Evolutionary conservation across 23 red algal species (phyloP).

Genomic region (Chondrus crispus): DNA sequence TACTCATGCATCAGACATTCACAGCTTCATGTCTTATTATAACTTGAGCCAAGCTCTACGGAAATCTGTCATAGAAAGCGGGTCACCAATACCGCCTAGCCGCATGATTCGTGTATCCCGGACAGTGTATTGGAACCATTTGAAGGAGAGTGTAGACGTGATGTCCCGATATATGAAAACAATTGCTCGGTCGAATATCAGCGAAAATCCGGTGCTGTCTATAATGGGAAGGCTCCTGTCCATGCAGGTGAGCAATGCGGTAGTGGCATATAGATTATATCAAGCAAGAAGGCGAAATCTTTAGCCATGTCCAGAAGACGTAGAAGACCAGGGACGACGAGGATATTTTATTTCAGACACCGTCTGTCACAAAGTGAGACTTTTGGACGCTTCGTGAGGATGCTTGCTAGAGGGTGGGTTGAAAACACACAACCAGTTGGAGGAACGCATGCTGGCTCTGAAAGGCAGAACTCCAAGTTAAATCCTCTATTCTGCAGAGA

Average conservation of each 20-base stretch:
- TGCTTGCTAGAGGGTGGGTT: background rate
- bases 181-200: background rate
- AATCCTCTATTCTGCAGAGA: background rate
- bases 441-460: background rate
- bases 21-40: slow-evolving; percentile 10
- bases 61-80: background rate
- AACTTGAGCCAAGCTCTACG: background rate
- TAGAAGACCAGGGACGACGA: too few species aligned
- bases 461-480: background rate
- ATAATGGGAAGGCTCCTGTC: background rate
- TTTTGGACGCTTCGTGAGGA: background rate
- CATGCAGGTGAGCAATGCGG: background rate
- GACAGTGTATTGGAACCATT: slow-evolving; percentile 5
- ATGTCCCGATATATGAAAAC: background rate
- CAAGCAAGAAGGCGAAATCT: too few species aligned
- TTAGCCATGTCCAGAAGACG: too few species aligned
- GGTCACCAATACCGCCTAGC: background rate
- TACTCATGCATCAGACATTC: background rate
- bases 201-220: background rate
- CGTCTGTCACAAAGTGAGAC: background rate
- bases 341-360: background rate
- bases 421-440: background rate
- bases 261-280: background rate
- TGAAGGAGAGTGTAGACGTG: background rate
- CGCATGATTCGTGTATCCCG: background rate